Base-by-base conservation (phyloP, 805 yeast species). In the Schizosaccharomyces octosporus region DNA sequence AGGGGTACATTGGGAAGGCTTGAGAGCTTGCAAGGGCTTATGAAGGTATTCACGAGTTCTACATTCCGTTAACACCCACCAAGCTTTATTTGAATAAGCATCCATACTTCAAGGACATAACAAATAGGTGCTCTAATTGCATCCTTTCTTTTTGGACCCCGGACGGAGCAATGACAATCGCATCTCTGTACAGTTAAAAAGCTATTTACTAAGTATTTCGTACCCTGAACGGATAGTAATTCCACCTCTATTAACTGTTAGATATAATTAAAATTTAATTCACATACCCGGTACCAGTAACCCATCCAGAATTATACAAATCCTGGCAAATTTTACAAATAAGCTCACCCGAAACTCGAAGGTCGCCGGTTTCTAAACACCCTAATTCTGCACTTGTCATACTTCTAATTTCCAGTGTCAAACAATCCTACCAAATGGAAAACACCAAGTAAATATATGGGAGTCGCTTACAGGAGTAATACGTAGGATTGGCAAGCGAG, bases 1-100 rank as follows among this genome's bases (percentile, higher is more conserved):
- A 11, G 97, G 96, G 0, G 95, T 87, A 69, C 97, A 89, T 0
- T 95, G 95, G 36, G 93, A 84, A n/a, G 95, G 95, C 69, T 87
- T 88, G 71, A 78, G 82, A 13, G 72, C 71, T 57, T 75, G 69
- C 1, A 17, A 17, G 2, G 95, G 95, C n/a, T 74, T 74, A 45
- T 84, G 72, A 17, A 84, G 62, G 63, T 82, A 79, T 58, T 76
- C 75, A 60, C 75, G 72, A 6, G 78, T 75, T 3, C 76, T 73
- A n/a, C 75, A 70, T 63, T 82, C 81, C 3, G 57, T 51, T 51
- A 51, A 29, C 57, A 29, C 57, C 9, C 57, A 21, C 11, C 21
- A 9, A 9, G 4, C 31, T 19, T 2, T 24, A 29, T 13, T 36
- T 3, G 1, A 13, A 36, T 2, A 36, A 1, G 41, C 15, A 19